phyloP scores from a whole-genome alignment of 257 asterid species.

The Rauvolfia tetraphylla region DNA sequence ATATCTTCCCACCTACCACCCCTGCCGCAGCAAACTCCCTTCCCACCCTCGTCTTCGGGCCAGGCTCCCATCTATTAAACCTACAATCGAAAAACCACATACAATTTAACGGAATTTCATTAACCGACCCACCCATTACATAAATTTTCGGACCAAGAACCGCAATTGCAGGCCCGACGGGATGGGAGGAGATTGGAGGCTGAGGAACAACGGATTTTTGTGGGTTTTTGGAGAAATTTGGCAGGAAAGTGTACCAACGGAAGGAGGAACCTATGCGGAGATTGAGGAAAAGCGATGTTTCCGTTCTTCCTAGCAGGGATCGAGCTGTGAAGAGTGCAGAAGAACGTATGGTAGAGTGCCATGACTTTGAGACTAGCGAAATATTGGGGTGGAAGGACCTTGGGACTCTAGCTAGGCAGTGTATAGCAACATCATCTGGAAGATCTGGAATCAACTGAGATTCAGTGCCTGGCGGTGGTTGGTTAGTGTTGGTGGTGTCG shows the following conservation, averaged over 20 bases:
- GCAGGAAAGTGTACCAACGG: slow-evolving; percentile 55
- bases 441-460: slow-evolving; percentile 47
- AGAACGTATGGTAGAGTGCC: slow-evolving; percentile 53
- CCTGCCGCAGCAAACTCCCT: slow-evolving; percentile 84
- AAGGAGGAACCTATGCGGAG: slow-evolving; percentile 55
- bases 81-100: slow-evolving; percentile 77
- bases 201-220: slow-evolving; percentile 31
- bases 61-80: slow-evolving; percentile 65
- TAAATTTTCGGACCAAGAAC: slow-evolving; percentile 58
- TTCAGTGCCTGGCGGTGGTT: slow-evolving; percentile 14
- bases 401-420: slow-evolving; percentile 70
- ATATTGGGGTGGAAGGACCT: slow-evolving; percentile 50
- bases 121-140: slow-evolving; percentile 74
- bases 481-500: slow-evolving; percentile 14
- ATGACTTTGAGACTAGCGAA: slow-evolving; percentile 70
- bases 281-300: slow-evolving; percentile 55
- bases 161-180: slow-evolving; percentile 60
- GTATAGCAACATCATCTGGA: slow-evolving; percentile 74
- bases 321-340: slow-evolving; percentile 56
- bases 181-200: slow-evolving; percentile 53
- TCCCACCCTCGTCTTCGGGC: slow-evolving; percentile 60
- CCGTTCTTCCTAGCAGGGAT: slow-evolving; percentile 47
- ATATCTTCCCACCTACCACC: slow-evolving; percentile 53
- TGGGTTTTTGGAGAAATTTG: slow-evolving; percentile 20
- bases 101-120: slow-evolving; percentile 49